These are phyloP conservation scores for Endotrypanum monterogeii DNA, from an alignment of 208 protist species.

Conservation along the genomic window DNA sequence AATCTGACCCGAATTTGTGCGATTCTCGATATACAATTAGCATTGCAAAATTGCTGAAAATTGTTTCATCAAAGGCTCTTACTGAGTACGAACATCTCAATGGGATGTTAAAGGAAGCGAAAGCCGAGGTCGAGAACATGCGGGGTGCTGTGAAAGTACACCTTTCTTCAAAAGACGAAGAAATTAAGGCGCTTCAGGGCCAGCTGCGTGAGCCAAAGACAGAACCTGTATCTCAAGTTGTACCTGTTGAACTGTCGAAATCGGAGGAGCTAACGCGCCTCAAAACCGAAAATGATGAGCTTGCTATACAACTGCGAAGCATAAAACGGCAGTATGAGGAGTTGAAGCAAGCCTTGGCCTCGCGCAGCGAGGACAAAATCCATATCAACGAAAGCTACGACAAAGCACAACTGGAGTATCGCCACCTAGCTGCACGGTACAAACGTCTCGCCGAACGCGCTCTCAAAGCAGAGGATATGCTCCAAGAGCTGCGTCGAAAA, in stretches of 20 bases:
- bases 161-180: constrained; percentile 24
- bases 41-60: constrained; percentile 61
- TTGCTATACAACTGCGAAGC: constrained; percentile 39
- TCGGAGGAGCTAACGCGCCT: constrained; percentile 29
- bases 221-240: constrained; percentile 7
- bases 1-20: constrained; percentile 61
- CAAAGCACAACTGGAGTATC: constrained; percentile 80
- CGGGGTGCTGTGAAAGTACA: constrained; percentile 21
- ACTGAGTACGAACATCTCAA: constrained; percentile 36
- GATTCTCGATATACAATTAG: constrained; percentile 53
- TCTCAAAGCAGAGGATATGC: constrained; percentile 48
- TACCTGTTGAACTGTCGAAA: neutral
- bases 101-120: constrained; percentile 16
- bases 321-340: constrained; percentile 38
- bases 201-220: neutral
- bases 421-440: constrained; percentile 69
- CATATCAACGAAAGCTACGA: constrained; percentile 51
- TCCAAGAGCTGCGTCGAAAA: constrained; percentile 45
- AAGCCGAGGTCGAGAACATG: constrained; percentile 18
- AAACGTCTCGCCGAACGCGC: constrained; percentile 59
- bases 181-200: constrained; percentile 19
- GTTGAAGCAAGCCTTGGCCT: constrained; percentile 43
- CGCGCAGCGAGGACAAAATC: constrained; percentile 43
- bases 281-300: constrained; percentile 43
- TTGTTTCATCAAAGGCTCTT: constrained; percentile 51